Base-by-base conservation (phyloP, 306 rosid species). In the cucumber (Cucumis sativus) region DNA sequence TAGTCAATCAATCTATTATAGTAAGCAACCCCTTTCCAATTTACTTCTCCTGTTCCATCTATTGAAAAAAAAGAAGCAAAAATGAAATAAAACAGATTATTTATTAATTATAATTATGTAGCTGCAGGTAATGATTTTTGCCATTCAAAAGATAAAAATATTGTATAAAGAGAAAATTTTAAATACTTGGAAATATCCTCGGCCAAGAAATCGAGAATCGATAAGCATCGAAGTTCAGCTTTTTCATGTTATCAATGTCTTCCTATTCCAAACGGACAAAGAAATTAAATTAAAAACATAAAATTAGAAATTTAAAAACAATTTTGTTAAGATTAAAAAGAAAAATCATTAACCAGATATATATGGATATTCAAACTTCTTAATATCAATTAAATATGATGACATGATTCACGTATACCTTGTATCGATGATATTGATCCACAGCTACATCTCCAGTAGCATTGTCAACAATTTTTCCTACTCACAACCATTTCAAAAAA, bases 191-290 rank as follows among this genome's bases (percentile, higher is more conserved):
- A 59, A 91, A 93, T 84, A 93, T 89, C 82, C 97, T 88, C 77
- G 97, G 84, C 98, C 97, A 93, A 6, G 98, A 91, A 82, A 93
- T 93, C 30, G 98, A 93, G 83, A 91, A 93, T 10, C 98, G 85
- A 80, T 93, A 93, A 18, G 96, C 97, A 76, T 91, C 98, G 43
- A 93, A 91, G 63, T 91, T 86, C 25, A 86, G 78, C 0, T 56
- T 82, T 23, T 80, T 81, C 92, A 93, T 87, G 80, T 87, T 40
- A 79, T 89, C 87, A 66, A 91, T 64, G 74, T 93, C 98, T 85
- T 89, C 92, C 98, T 93, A 88, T 33, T n/a, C 68, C 21, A 77
- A 17, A 74, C 6, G 37, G 3, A 33, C 37, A 33, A 52, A 74
- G 10, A 56, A 54, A 74, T 56, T 6, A 51, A 17, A 54, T 54